Base-by-base conservation (phyloP, 1,139 yeast genomes). In the Kodamaea fungicola region DNA sequence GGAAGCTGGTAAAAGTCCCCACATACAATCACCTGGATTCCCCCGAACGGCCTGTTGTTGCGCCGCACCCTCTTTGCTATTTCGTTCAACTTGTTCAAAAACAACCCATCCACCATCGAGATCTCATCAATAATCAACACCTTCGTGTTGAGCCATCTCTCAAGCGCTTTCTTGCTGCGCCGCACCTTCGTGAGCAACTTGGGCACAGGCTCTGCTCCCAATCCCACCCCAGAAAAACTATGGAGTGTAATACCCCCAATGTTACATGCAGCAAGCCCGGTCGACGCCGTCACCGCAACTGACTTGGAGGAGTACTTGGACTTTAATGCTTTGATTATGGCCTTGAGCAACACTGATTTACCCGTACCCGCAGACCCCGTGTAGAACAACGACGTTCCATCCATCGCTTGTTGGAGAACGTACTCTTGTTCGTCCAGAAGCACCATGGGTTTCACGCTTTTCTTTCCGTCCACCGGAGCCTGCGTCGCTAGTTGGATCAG, bases 311-410 rank as follows among this genome's bases (percentile, higher is more conserved):
- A 69, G 51, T 79, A 69, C 38, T 64, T 70, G 1, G 47, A 40
- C 42, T 68, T 71, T 40, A 92, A 62, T 0, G 74, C 68, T 44
- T 77, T 74, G 38, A 92, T 90, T 30, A 92, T 72, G 22, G 83
- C 75, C 42, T 83, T 71, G 34, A 94, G 64, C 12, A 86, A 66
- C 4, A 89, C 81, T 1, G 96, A 87, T 56, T 89, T 89, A 52
- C 97, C 97, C 1, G 97, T 89, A 52, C 97, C 97, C 0, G 97
- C 97, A 29, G 96, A 86, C 29, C 97, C 97, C 0, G 97, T 89
- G 52, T 85, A 89, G 54, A 89, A 89, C 1, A 88, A 59, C 30
- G 82, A 84, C 13, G 67, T 62, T 0, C 87, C 73, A n/a, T 42
- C 44, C 21, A 57, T 36, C 0, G 64, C 74, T 37, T 65, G 55